phyloP scores from a whole-genome alignment of 129 eudicot species.

The Centrapalus pauciflorus region DNA sequence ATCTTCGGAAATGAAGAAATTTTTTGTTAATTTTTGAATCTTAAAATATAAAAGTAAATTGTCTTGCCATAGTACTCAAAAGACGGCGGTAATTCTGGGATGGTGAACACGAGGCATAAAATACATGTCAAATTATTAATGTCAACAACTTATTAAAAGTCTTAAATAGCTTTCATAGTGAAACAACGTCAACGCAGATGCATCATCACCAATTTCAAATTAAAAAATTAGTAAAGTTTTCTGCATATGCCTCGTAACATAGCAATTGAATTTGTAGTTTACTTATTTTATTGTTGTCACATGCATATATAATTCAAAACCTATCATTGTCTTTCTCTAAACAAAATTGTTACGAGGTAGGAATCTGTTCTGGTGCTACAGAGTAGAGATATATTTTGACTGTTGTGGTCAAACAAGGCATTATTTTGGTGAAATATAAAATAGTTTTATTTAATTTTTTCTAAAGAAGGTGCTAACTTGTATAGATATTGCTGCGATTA shows the following conservation, averaged over 20 bases:
- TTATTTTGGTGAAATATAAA: not conserved
- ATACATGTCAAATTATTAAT: not conserved
- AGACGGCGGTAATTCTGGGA: constrained; percentile 1
- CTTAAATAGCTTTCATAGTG: not conserved
- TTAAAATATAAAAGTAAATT: not conserved
- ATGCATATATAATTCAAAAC: constrained; percentile 3
- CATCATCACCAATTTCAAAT: constrained; percentile 13
- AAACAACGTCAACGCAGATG: not conserved
- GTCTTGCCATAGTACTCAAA: not conserved
- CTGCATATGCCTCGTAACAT: not conserved
- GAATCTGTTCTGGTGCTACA: not conserved
- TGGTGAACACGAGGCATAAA: not conserved
- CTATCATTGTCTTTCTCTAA: not conserved
- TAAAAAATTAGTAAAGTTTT: not conserved
- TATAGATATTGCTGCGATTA: no score
- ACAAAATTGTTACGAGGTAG: not conserved
- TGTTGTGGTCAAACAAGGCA: not conserved
- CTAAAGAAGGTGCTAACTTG: no score
- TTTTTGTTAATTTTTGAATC: not conserved
- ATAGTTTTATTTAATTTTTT: no score
- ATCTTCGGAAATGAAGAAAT: not conserved
- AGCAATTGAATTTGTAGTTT: constrained; percentile 8
- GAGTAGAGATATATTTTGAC: not conserved
- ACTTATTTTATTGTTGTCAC: not conserved
- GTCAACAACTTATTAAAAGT: not conserved